Evolutionary conservation across 2,329 filamentous ascomycete species (phyloP).

Genomic region (Knoxdaviesia capensis): DNA sequence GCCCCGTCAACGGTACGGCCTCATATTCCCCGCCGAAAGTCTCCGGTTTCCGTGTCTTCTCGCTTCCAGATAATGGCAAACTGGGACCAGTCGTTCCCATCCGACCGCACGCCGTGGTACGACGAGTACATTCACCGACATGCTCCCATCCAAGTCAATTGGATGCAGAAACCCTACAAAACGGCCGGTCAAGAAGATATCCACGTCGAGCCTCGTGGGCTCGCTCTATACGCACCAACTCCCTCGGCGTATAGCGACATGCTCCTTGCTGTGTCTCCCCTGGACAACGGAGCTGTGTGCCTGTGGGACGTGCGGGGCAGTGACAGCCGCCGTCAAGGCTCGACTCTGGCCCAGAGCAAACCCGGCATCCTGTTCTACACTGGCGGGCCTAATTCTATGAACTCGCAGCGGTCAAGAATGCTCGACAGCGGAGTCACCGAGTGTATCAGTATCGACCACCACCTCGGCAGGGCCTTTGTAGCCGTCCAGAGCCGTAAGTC

Average conservation of each 20-base stretch:
- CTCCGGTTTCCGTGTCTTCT: background rate
- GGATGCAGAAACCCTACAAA: conserved; percentile 46
- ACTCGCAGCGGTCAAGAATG: conserved; percentile 34
- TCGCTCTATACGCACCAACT: conserved; percentile 39
- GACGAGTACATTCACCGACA: conserved; percentile 72
- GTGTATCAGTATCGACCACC: conserved; percentile 61
- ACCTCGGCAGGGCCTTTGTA: conserved; percentile 51
- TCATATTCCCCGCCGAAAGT: too few species aligned
- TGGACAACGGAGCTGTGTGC: conserved; percentile 72
- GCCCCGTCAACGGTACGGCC: background rate
- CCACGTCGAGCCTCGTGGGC: conserved; percentile 47
- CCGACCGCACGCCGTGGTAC: conserved; percentile 65
- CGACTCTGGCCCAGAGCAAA: conserved; percentile 43
- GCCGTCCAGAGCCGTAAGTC: conserved; percentile 50
- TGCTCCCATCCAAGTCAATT: conserved; percentile 52
- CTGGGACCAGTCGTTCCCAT: conserved; percentile 63
- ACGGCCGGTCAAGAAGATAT: conserved; percentile 20
- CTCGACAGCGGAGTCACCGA: conserved; percentile 59
- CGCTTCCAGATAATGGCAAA: conserved; percentile 41
- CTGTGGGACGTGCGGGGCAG: conserved; percentile 58
- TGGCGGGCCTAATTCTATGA: conserved; percentile 21
- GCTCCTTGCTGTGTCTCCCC: conserved; percentile 47
- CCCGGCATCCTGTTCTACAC: conserved; percentile 45
- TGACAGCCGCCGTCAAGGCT: conserved; percentile 29
- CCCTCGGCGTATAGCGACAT: conserved; percentile 18